Percentiles rank a stretch among this genome's conserved stretches.
phyloP scores from a whole-genome alignment of 768 basidiomycete species.

The Boletus rex-veris region DNA sequence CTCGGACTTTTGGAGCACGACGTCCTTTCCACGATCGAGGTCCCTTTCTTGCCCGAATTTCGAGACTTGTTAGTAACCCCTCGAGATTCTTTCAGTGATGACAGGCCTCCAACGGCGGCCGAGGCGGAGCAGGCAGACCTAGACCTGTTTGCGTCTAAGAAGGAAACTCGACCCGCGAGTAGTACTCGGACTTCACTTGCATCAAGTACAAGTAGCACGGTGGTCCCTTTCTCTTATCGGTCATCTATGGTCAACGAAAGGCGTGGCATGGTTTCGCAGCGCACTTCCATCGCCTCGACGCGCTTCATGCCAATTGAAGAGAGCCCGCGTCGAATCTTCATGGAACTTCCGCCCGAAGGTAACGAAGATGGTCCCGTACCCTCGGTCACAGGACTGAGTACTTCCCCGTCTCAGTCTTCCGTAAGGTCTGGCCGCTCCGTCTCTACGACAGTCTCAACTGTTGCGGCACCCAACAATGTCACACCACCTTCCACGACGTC shows the following conservation, averaged over 20 bases:
- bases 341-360: constrained; percentile 50
- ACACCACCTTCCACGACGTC: constrained; percentile 29
- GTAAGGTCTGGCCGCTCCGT: constrained; percentile 50
- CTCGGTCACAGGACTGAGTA: constrained; percentile 43
- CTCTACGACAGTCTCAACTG: constrained; percentile 36
- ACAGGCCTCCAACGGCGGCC: constrained; percentile 39
- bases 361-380: constrained; percentile 30
- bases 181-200: constrained; percentile 38
- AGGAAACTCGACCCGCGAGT: constrained; percentile 32
- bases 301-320: constrained; percentile 69
- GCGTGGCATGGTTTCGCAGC: constrained; percentile 40
- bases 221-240: constrained; percentile 35
- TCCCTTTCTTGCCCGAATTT: constrained; percentile 66
- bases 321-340: constrained; percentile 50
- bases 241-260: constrained; percentile 36
- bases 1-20: constrained; percentile 89
- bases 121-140: constrained; percentile 75
- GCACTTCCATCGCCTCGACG: constrained; percentile 45
- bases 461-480: constrained; percentile 9
- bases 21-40: constrained; percentile 82
- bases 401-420: constrained; percentile 66
- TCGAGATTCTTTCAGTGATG: constrained; percentile 33
- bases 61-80: constrained; percentile 31
- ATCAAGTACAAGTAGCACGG: constrained; percentile 39
- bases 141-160: constrained; percentile 57